These are phyloP conservation scores for Combretum micranthum DNA, from an alignment of 345 rosid genomes.

Conservation along the genomic window DNA sequence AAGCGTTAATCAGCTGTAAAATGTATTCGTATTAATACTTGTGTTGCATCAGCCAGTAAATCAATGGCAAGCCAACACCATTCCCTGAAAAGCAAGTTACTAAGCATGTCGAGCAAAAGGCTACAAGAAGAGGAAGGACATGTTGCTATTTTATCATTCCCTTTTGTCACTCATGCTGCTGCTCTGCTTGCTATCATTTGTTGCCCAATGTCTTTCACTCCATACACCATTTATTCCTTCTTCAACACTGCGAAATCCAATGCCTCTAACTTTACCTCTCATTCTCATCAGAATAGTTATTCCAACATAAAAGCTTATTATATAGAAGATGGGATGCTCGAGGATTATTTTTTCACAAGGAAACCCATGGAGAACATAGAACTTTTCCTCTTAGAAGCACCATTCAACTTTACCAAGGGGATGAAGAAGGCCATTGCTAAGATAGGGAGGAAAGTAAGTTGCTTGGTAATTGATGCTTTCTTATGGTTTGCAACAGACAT, in stretches of 20 bases:
- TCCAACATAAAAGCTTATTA: conserved; percentile 17
- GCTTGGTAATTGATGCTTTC: conserved; percentile 42
- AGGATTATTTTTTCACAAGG: conserved; percentile 13
- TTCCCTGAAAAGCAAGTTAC: too few species aligned
- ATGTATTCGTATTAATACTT: too few species aligned
- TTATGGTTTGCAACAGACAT: conserved; percentile 36
- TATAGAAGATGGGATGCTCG: conserved; percentile 30
- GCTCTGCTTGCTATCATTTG: conserved; percentile 26
- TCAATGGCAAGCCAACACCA: too few species aligned
- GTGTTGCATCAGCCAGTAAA: too few species aligned
- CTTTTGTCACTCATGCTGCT: conserved; percentile 29
- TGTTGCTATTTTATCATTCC: conserved; percentile 31
- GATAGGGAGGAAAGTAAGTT: conserved; percentile 19
- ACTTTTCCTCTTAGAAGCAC: conserved; percentile 24
- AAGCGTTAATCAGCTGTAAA: too few species aligned
- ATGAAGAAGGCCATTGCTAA: conserved; percentile 16
- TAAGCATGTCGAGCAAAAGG: too few species aligned
- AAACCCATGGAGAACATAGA: conserved; percentile 21
- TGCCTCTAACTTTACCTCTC: conserved; percentile 1
- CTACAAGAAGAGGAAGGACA: conserved; percentile 2
- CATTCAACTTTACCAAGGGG: conserved; percentile 23
- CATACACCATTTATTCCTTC: conserved; percentile 21
- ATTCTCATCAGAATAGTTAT: neutral
- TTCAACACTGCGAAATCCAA: conserved; percentile 28
- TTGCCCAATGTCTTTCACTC: conserved; percentile 6